These are phyloP conservation scores for Diaporthe sp. DNA, from an alignment of 2,329 filamentous ascomycete genomes.

Conservation along the genomic window DNA sequence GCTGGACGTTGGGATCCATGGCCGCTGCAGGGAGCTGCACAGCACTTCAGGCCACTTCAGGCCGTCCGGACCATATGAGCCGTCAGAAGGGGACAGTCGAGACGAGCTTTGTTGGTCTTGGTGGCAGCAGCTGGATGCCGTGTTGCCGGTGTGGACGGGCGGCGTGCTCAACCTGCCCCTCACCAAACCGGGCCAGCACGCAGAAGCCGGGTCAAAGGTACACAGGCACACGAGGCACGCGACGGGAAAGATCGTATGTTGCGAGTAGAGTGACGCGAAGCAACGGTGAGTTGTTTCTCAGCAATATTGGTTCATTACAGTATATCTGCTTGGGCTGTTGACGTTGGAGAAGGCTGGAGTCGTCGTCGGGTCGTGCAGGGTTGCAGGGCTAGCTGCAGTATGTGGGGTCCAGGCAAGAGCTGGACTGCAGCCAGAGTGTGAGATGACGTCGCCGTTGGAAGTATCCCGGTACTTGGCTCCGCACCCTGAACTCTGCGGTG, in stretches of 20 bases:
- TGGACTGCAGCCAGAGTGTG: background rate
- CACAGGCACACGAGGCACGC: slow-evolving; percentile 4
- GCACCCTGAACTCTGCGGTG: background rate
- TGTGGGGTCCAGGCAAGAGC: slow-evolving; percentile 1
- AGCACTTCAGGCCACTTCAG: background rate
- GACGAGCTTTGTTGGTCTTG: too few species aligned
- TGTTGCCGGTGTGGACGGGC: background rate
- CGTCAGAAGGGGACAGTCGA: too few species aligned
- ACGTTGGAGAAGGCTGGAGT: slow-evolving; percentile 22
- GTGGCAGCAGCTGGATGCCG: background rate
- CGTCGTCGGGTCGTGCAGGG: slow-evolving; percentile 5
- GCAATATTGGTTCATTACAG: slow-evolving; percentile 18
- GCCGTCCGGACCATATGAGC: too few species aligned
- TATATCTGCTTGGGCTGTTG: background rate
- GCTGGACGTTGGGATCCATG: slow-evolving; percentile 93
- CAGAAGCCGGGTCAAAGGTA: background rate
- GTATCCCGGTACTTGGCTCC: background rate
- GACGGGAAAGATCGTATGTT: background rate
- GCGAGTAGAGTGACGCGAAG: background rate
- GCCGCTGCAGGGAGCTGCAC: slow-evolving; percentile 37
- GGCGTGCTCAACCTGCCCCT: background rate
- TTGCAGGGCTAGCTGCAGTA: slow-evolving; percentile 7
- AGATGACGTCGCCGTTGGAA: background rate
- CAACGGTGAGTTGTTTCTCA: slow-evolving; percentile 12
- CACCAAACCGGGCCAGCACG: slow-evolving; percentile 5